Conservation (phyloP, 2,329 filamentous ascomycete genomes). For the Claviceps humidiphila region DNA sequence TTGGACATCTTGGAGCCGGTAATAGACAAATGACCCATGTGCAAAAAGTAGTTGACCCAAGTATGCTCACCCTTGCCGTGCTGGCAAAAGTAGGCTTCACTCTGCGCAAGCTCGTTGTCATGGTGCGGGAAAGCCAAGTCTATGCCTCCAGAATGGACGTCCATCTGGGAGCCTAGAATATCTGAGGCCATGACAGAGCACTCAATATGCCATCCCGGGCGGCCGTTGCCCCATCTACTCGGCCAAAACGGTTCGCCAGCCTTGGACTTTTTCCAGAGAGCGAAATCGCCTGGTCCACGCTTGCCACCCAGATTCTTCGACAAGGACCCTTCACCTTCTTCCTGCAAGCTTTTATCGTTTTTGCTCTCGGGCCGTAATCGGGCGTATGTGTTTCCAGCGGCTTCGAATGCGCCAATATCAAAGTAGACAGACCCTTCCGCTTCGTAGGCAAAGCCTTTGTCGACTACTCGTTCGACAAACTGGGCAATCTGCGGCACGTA, state of each 20-base stretch:
- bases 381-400: slow-evolving; percentile 72
- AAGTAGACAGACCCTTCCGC: slow-evolving; percentile 85
- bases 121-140: slow-evolving; percentile 87
- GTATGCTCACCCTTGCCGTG: slow-evolving; percentile 43
- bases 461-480: slow-evolving; percentile 71
- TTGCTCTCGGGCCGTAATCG: slow-evolving; percentile 73
- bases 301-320: slow-evolving; percentile 52
- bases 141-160: slow-evolving; percentile 86
- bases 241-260: slow-evolving; percentile 84
- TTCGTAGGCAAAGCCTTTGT: slow-evolving; percentile 77
- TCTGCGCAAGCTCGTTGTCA: slow-evolving; percentile 85
- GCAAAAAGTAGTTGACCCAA: slow-evolving; percentile 93
- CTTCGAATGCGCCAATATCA: slow-evolving; percentile 77
- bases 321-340: slow-evolving; percentile 81
- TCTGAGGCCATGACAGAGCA: slow-evolving; percentile 93
- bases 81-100: slow-evolving; percentile 65
- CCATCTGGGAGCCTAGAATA: slow-evolving; percentile 71
- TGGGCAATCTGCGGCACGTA: slow-evolving; percentile 77
- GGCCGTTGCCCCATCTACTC: slow-evolving; percentile 73
- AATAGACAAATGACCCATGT: slow-evolving; percentile 83
- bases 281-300: slow-evolving; percentile 70
- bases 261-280: slow-evolving; percentile 87
- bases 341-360: slow-evolving; percentile 69
- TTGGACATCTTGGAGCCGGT: slow-evolving; percentile 93
- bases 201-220: slow-evolving; percentile 95